Evolutionary conservation across 495 filamentous ascomycete genomes (phyloP).

Genomic region (Xanthoparmelia taractica): DNA sequence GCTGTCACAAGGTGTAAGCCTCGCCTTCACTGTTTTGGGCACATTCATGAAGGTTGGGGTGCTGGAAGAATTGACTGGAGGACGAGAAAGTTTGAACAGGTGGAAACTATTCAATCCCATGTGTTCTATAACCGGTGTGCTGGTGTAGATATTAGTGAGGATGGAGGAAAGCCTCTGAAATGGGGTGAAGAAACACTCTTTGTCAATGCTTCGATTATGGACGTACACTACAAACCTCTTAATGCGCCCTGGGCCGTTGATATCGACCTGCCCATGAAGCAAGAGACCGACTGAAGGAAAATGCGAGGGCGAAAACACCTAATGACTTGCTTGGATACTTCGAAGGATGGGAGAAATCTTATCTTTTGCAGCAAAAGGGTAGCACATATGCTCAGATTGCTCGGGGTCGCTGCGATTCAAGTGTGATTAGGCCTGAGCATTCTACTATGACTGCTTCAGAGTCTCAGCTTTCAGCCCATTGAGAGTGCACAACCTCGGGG

Average conservation of each 20-base stretch:
- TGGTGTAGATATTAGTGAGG: conserved; percentile 37
- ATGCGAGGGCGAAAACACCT: neutral
- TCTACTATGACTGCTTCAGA: neutral
- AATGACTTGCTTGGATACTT: neutral
- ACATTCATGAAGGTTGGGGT: conserved; percentile 68
- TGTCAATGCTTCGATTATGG: conserved; percentile 62
- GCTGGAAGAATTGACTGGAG: conserved; percentile 52
- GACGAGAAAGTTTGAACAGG: conserved; percentile 16
- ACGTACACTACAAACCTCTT: conserved; percentile 38
- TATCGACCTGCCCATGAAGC: conserved; percentile 44
- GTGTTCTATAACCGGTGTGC: conserved; percentile 38
- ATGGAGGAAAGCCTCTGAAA: conserved; percentile 31
- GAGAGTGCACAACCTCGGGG: neutral
- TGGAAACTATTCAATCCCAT: conserved; percentile 33
- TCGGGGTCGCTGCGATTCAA: neutral
- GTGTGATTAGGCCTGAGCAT: neutral
- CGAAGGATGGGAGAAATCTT: neutral
- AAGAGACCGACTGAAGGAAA: neutral
- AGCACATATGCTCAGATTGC: neutral
- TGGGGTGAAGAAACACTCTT: conserved; percentile 57
- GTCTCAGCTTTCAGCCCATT: neutral
- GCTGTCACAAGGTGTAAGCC: conserved; percentile 42
- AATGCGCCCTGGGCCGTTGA: conserved; percentile 60
- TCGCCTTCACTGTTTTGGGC: conserved; percentile 51
- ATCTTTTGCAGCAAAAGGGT: neutral